Percentiles rank a stretch among this genome's conserved stretches.
phyloP scores from a whole-genome alignment of 495 filamentous ascomycete species.

The Viridothelium virens region DNA sequence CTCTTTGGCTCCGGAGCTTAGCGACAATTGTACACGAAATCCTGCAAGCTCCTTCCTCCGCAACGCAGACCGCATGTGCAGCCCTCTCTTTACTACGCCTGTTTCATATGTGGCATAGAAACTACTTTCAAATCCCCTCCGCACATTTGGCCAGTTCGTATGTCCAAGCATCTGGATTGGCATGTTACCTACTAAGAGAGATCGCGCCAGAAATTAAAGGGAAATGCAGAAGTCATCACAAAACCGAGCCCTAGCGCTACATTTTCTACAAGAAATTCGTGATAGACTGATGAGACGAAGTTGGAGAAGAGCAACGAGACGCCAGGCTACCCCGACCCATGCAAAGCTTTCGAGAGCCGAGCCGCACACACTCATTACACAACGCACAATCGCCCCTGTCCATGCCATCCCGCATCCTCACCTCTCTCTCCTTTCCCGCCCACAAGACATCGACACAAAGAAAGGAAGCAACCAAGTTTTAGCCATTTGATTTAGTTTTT shows the following conservation, averaged over 20 bases:
- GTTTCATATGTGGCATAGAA: too few species aligned
- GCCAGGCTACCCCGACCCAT: background rate
- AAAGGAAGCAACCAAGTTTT: background rate
- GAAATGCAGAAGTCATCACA: background rate
- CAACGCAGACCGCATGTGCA: too few species aligned
- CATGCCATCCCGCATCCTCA: background rate
- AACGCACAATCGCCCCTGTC: background rate
- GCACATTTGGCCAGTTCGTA: too few species aligned
- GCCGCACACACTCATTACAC: background rate
- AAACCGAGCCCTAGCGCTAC: background rate
- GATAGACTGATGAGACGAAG: constrained; percentile 6
- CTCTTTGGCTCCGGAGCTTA: too few species aligned
- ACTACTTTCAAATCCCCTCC: too few species aligned
- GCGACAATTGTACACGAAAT: too few species aligned
- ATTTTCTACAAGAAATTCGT: constrained; percentile 12
- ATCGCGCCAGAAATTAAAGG: too few species aligned
- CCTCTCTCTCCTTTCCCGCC: background rate
- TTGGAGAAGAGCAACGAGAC: background rate
- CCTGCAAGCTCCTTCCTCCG: too few species aligned
- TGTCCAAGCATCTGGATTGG: too few species aligned
- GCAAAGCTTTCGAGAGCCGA: constrained; percentile 6
- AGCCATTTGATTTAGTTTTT: background rate
- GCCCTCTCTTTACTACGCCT: too few species aligned
- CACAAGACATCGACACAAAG: background rate
- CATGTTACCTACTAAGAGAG: too few species aligned